These are phyloP conservation scores for Eucalyptus rudis DNA, from an alignment of 345 rosid species.

Conservation along the genomic window DNA sequence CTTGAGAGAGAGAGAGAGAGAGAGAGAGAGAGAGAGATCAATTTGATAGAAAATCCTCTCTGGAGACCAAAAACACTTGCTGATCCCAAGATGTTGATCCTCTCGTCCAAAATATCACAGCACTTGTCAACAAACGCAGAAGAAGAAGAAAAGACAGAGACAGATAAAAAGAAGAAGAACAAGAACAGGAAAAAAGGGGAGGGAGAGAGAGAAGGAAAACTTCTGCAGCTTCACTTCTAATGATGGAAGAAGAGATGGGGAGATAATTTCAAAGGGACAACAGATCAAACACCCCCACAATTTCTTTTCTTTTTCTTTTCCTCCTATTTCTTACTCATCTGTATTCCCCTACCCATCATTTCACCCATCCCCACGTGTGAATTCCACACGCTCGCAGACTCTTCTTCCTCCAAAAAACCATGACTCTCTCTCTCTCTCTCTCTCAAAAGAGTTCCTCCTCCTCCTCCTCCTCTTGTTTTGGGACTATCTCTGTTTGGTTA, in stretches of 20 bases:
- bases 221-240: neutral
- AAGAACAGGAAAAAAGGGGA: neutral
- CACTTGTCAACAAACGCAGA: neutral
- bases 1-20: neutral
- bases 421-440: neutral
- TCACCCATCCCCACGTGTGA: neutral
- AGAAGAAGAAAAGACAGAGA: neutral
- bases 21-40: neutral
- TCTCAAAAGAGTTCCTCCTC: neutral
- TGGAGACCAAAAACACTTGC: neutral
- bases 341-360: neutral
- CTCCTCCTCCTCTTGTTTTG: neutral
- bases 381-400: neutral
- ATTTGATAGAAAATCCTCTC: neutral
- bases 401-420: neutral
- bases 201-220: neutral
- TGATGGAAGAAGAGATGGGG: neutral
- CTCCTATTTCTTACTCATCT: neutral
- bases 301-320: neutral
- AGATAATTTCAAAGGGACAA: neutral
- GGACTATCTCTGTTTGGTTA: constrained; percentile 16
- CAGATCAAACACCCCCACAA: neutral
- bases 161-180: neutral
- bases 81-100: neutral
- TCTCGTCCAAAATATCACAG: neutral